These are phyloP conservation scores for Chlorella sp. DNA, from an alignment of 139 green algal species.

Conservation along the genomic window DNA sequence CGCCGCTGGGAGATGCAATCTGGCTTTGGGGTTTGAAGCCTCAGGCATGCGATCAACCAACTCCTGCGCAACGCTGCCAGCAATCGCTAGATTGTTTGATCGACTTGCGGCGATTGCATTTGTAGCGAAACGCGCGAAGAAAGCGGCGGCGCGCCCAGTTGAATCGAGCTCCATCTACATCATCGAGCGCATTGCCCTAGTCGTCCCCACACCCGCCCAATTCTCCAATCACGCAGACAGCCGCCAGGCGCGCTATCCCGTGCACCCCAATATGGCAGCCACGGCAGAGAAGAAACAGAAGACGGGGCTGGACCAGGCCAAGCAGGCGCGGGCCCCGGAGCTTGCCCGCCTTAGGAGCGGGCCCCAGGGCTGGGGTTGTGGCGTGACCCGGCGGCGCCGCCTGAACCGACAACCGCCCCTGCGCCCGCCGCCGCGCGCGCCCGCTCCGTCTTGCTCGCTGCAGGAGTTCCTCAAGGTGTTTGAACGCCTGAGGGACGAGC, in stretches of 20 bases:
- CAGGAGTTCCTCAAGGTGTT: conserved; percentile 80
- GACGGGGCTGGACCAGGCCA: conserved; percentile 22
- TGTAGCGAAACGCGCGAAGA: neutral
- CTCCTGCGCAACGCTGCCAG: too few relatives aligned
- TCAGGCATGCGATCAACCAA: too few relatives aligned
- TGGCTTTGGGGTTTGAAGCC: too few relatives aligned
- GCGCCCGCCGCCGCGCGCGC: neutral
- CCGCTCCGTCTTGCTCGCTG: neutral
- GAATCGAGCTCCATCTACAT: conserved; percentile 3
- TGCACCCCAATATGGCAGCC: too few relatives aligned
- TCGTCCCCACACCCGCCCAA: neutral
- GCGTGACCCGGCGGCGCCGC: neutral
- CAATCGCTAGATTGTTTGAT: too few relatives aligned
- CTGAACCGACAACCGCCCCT: neutral
- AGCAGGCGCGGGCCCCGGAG: conserved; percentile 34
- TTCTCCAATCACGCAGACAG: neutral
- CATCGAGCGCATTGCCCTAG: neutral
- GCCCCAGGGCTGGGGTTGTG: too few relatives aligned
- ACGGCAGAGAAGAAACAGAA: conserved; percentile 38
- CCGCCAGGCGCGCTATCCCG: neutral
- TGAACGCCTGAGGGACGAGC: conserved; percentile 67
- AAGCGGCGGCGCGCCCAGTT: neutral
- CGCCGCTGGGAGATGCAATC: too few relatives aligned
- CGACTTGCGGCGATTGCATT: neutral
- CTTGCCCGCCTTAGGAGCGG: neutral